A percentile compares a stretch with the other conserved stretches of the same genome.
Conservation (phyloP, 768 basidiomycete species). For the Tephrocybe sp. region DNA sequence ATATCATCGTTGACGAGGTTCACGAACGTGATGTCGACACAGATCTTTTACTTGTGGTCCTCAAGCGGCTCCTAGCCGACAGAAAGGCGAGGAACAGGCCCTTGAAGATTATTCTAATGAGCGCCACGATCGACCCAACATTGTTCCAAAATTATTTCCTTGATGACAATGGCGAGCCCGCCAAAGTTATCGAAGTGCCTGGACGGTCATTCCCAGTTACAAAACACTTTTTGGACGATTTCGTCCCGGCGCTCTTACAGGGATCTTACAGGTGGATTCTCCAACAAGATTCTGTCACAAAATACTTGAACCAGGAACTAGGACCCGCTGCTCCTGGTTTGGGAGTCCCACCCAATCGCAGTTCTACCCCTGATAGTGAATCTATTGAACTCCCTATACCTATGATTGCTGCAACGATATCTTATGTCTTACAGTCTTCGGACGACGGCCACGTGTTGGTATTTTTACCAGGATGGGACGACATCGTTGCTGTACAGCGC, state of each 20-base stretch:
- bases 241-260: slow-evolving; percentile 49
- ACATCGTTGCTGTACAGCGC: slow-evolving; percentile 73
- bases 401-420: slow-evolving; percentile 77
- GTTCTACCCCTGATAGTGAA: slow-evolving; percentile 26
- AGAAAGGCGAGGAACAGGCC: slow-evolving; percentile 67
- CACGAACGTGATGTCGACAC: slow-evolving; percentile 96
- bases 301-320: slow-evolving; percentile 72
- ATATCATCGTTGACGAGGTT: slow-evolving; percentile 92
- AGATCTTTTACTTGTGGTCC: slow-evolving; percentile 82
- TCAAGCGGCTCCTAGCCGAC: slow-evolving; percentile 78
- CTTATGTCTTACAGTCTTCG: slow-evolving; percentile 70
- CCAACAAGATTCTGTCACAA: slow-evolving; percentile 62
- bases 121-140: slow-evolving; percentile 89
- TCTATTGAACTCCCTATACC: slow-evolving; percentile 79
- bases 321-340: slow-evolving; percentile 29
- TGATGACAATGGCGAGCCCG: slow-evolving; percentile 54
- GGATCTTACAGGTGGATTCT: slow-evolving; percentile 61
- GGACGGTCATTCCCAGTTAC: slow-evolving; percentile 89
- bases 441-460: slow-evolving; percentile 86
- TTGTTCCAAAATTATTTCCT: slow-evolving; percentile 89
- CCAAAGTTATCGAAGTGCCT: slow-evolving; percentile 77
- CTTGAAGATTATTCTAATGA: slow-evolving; percentile 90
- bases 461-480: slow-evolving; percentile 93
- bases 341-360: slow-evolving; percentile 21
- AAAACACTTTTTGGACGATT: slow-evolving; percentile 79